phyloP scores from a whole-genome alignment of 176 grass and related monocot genomes.

The Puya raimondii region DNA sequence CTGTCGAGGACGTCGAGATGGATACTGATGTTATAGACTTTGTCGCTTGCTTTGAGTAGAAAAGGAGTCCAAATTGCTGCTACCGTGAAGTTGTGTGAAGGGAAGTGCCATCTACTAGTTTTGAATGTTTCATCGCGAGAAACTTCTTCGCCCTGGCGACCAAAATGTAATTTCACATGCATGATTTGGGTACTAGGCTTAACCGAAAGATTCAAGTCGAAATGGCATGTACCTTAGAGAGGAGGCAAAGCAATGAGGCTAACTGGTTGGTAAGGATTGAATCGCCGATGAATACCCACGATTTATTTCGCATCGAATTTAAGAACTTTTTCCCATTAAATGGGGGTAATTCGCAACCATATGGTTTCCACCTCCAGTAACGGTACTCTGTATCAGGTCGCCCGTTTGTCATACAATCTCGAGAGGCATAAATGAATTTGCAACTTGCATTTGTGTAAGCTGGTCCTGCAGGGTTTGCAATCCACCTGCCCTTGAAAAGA shows the following conservation, averaged over 20 bases:
- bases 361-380: no score
- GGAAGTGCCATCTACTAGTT: conserved; percentile 66
- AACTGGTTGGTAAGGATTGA: no score
- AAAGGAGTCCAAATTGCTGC: conserved; percentile 79
- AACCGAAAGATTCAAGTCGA: background rate
- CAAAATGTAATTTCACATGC: conserved; percentile 1
- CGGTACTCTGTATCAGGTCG: no score
- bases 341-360: no score
- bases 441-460: no score
- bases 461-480: no score
- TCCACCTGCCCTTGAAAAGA: no score
- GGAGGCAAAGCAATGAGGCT: background rate
- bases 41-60: conserved; percentile 51
- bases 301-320: no score
- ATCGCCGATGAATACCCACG: no score
- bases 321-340: no score
- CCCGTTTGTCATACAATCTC: no score
- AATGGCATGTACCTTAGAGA: background rate
- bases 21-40: conserved; percentile 43
- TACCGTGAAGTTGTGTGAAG: conserved; percentile 57
- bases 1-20: conserved; percentile 51
- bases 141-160: conserved; percentile 57
- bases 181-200: background rate
- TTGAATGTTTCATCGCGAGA: conserved; percentile 49
- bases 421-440: no score